These are phyloP conservation scores for Tylopilus subfusipes DNA, from an alignment of 768 basidiomycete genomes.

Conservation along the genomic window DNA sequence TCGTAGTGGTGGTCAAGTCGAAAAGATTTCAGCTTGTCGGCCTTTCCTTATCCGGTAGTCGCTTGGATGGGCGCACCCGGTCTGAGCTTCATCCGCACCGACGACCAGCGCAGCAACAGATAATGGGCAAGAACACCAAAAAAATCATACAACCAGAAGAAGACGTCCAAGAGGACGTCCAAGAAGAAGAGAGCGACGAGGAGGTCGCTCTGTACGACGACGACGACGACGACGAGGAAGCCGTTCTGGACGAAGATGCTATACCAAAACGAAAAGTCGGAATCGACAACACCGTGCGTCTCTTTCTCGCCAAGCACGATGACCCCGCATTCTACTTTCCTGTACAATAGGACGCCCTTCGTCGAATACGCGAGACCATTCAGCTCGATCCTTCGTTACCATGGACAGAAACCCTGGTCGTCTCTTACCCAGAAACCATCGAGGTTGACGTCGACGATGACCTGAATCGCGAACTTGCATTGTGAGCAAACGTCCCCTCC, in stretches of 20 bases:
- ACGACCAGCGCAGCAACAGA: background rate
- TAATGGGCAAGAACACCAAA: constrained; percentile 15
- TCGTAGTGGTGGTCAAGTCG: background rate
- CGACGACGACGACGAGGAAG: constrained; percentile 68
- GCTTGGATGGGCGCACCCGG: no score
- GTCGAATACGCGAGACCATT: constrained; percentile 76
- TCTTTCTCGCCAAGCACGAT: background rate
- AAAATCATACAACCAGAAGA: constrained; percentile 5
- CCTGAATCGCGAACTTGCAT: constrained; percentile 90
- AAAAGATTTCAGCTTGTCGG: constrained; percentile 16
- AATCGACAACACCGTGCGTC: constrained; percentile 72
- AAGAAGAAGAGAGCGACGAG: constrained; percentile 33
- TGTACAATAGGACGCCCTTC: constrained; percentile 61
- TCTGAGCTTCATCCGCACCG: background rate
- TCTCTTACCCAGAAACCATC: constrained; percentile 70
- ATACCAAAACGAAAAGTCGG: constrained; percentile 69
- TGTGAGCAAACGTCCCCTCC: constrained; percentile 49
- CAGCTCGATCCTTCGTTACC: constrained; percentile 69
- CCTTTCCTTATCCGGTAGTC: constrained; percentile 24
- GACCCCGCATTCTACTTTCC: background rate
- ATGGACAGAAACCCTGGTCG: constrained; percentile 79
- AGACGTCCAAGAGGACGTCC: background rate
- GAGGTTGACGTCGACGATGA: constrained; percentile 82
- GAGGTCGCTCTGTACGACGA: constrained; percentile 69
- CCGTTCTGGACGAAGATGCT: constrained; percentile 69